Evolutionary conservation across 495 filamentous ascomycete genomes (phyloP), one percentile per base, ranked within the genome.

Genomic region (Ramalina intermedia): DNA sequence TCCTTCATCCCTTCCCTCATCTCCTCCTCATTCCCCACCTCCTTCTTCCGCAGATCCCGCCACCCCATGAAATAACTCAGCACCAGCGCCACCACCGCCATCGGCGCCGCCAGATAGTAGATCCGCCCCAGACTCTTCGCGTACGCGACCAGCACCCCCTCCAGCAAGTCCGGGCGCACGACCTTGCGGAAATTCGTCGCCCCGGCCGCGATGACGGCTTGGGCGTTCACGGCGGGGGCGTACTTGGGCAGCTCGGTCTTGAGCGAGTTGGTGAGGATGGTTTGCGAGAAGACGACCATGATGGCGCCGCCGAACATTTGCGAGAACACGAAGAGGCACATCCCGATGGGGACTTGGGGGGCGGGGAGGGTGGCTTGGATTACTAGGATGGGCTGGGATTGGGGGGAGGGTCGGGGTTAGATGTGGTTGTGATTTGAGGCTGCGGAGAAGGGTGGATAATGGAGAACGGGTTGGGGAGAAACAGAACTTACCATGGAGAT

Each of bases 351-450:
- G 17, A 61, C 42, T n/a, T 62, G 21, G 1, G 48, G 36, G 9
- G 38, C 38, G 5, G 36, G 26, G 6, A 63, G 9, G 8, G 41
- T 38, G 29, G 59, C 64, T 52, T 69, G 67, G 9, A 69, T 55
- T 3, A 66, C 66, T 23, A 69, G 44, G 35, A 67, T 57, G n/a
- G 37, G 27, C 27, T 55, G 52, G 48, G 1, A 60, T 58, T 1
- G 56, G 52, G 23, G 44, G 73, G 11, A 79, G 73, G 64, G 65
- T 79, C 43, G 71, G 58, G 4, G 62, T 27, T 24, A 44, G 14
- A 60, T 37, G 9, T 37, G 16, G 17, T 50, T 48, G 46, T 67
- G 61, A 6, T 43, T 51, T 9, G 54, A 53, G 23, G 61, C 57
- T 41, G 13, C 58, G 51, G 13, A 59, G 45, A 47, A 63, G 58